Evolutionary conservation across 768 basidiomycete species (phyloP).

Genomic region (Phanerochaete sordida): DNA sequence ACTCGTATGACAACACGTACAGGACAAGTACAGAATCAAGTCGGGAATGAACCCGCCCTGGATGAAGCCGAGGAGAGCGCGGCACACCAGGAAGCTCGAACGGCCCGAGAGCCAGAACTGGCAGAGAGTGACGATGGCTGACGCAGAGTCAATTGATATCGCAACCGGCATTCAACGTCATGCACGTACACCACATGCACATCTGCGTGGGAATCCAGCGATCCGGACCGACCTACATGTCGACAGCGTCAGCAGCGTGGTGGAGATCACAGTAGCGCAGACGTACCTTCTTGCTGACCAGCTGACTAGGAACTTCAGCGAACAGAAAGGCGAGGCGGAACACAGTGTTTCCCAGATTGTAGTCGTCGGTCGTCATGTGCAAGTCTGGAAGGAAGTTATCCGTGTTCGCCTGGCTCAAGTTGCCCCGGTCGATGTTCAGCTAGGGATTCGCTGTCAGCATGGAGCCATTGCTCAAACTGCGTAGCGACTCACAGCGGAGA

Average conservation of each 20-base stretch:
- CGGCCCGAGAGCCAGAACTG: constrained; percentile 56
- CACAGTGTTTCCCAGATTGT: constrained; percentile 13
- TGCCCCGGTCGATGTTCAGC: constrained; percentile 43
- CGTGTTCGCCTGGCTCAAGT: constrained; percentile 58
- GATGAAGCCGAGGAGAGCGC: constrained; percentile 41
- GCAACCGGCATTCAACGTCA: neutral
- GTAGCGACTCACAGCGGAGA: constrained; percentile 43
- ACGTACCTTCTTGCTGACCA: constrained; percentile 52
- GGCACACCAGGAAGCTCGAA: constrained; percentile 41
- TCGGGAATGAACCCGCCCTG: constrained; percentile 41
- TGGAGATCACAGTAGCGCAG: neutral
- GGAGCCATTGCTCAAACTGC: neutral
- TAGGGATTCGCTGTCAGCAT: neutral
- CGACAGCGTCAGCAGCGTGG: neutral
- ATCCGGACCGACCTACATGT: constrained; percentile 43
- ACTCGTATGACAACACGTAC: constrained; percentile 5
- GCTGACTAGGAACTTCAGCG: constrained; percentile 57
- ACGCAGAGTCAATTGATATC: constrained; percentile 25
- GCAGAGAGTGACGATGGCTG: constrained; percentile 44
- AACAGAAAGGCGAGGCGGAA: constrained; percentile 17
- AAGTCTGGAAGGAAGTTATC: constrained; percentile 62
- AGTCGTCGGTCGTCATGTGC: constrained; percentile 49
- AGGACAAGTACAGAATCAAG: constrained; percentile 55
- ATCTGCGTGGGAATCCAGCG: constrained; percentile 60
- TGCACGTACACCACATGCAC: constrained; percentile 17